Evolutionary conservation across 345 rosid genomes (phyloP), one percentile per base, ranked within the genome.

Genomic region (Aurinia saxatilis): DNA sequence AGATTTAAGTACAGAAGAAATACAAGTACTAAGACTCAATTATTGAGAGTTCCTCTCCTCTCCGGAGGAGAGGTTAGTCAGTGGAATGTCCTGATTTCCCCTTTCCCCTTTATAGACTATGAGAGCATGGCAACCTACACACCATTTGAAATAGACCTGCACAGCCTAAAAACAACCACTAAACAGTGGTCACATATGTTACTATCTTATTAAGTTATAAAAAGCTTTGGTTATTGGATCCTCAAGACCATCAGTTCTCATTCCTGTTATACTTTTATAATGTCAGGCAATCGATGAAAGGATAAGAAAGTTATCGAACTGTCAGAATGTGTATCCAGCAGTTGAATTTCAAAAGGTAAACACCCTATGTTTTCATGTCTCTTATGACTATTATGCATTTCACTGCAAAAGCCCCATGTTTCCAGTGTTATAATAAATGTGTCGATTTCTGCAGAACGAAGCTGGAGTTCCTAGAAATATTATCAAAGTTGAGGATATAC

Each of bases 261-360:
- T 65, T 23, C 34, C 12, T 3, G 13, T 57, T 42, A 3, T 34
- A 3, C 36, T 50, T 57, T 44, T 50, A 19, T 51, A 44, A 42
- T 72, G 52, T 15, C 78, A 95, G 99, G 99, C 95, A 54, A 88
- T 95, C 60, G 93, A 86, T 80, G 96, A 90, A 77, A 88, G 86
- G 84, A 95, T 95, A 70, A 79, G 86, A 79, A 95, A 90, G 76
- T 86, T 95, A 59, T 90, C 98, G 13, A 83, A 84, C 68, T 88
- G 98, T 72, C 99, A 95, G 68, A 77, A 73, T 63, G 84, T 95
- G 63, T 82, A 95, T 53, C 61, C 71, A 18, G 96, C 83, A 49
- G 65, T 83, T 62, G 88, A 88, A 57, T 90, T 88, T 68, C 91
- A 73, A 77, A 88, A 84, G 99, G 98, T 95, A 84, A 44, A 12